Conservation (phyloP, 305 asterid species). For the Fraxinus baroniana region DNA sequence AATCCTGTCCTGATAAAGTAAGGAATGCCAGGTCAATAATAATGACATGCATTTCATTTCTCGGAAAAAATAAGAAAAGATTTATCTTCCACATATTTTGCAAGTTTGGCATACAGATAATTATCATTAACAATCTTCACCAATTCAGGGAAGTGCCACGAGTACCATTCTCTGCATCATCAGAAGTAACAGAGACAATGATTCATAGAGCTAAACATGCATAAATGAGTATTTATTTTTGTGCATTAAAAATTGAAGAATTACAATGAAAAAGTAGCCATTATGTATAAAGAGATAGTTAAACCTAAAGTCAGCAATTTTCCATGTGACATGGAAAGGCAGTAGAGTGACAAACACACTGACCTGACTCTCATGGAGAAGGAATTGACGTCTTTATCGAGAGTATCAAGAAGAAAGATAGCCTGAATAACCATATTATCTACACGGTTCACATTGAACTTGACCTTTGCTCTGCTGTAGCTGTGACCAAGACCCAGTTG, state of each 20-base stretch:
- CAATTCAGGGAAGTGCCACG: constrained; percentile 96
- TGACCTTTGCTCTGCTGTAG: constrained; percentile 93
- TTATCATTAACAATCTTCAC: constrained; percentile 86
- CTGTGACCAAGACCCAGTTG: constrained; percentile 93
- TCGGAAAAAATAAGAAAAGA: constrained; percentile 19
- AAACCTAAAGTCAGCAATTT: not conserved
- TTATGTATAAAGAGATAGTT: not conserved
- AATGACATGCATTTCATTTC: no score
- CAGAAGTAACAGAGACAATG: not conserved
- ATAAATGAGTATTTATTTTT: not conserved
- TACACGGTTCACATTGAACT: constrained; percentile 90
- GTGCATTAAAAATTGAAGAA: not conserved
- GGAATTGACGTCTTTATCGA: constrained; percentile 43
- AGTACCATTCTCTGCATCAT: constrained; percentile 85
- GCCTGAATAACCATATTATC: constrained; percentile 26
- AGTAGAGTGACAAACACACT: constrained; percentile 22
- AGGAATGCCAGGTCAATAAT: not conserved
- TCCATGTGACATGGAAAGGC: not conserved
- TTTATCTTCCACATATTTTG: constrained; percentile 82
- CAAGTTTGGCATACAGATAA: constrained; percentile 82
- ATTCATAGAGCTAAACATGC: not conserved
- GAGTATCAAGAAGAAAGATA: no score
- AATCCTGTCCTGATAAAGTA: constrained; percentile 72
- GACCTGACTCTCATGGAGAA: constrained; percentile 81
- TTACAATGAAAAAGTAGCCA: not conserved